phyloP scores from a whole-genome alignment of 2,329 filamentous ascomycete species.

The Arthroderma uncinatum region DNA sequence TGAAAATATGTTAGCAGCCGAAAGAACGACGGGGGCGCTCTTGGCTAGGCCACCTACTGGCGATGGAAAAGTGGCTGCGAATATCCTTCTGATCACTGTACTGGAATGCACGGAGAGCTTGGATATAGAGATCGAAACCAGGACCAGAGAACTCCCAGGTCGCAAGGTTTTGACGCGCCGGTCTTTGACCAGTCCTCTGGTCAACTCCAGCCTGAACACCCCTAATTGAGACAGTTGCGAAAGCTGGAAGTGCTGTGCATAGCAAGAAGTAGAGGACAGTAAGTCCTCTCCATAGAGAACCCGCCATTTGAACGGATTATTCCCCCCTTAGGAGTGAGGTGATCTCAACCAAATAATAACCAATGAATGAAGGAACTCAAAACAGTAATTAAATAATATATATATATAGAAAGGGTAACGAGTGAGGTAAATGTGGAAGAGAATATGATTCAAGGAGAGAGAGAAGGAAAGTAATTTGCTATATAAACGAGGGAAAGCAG shows the following conservation, averaged over 20 bases:
- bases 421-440: background rate
- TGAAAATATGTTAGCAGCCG: background rate
- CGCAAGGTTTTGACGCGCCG: constrained; percentile 54
- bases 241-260: background rate
- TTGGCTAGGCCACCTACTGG: constrained; percentile 44
- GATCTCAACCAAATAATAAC: background rate
- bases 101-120: constrained; percentile 64
- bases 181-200: constrained; percentile 21
- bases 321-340: background rate
- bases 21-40: background rate
- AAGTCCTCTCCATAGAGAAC: background rate
- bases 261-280: constrained; percentile 2
- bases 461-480: background rate
- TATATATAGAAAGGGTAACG: background rate
- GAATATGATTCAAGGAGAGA: background rate
- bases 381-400: background rate
- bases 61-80: constrained; percentile 67
- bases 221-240: constrained; percentile 11
- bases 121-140: constrained; percentile 63
- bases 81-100: constrained; percentile 51
- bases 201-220: constrained; percentile 23
- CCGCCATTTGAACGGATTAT: background rate
- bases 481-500: background rate
- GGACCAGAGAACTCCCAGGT: constrained; percentile 49
- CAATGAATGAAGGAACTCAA: background rate